A percentile compares a stretch with the other conserved stretches of the same genome.
Evolutionary conservation across 306 rosid species (phyloP).

Genomic region (Trifolium dubium): DNA sequence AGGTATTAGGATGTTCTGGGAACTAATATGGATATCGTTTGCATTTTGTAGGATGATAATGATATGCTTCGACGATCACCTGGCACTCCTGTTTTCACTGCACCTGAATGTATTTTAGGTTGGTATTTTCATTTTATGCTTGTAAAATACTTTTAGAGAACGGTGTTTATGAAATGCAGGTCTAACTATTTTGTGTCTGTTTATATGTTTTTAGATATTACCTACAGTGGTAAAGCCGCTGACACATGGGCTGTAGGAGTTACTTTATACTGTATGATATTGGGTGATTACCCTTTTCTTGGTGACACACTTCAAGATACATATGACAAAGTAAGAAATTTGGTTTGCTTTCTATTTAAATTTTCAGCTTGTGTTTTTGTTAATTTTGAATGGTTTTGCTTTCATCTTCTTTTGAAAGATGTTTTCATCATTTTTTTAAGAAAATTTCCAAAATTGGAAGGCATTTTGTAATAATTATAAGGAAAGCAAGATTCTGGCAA

Average conservation of each 20-base stretch:
- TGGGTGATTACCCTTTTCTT: constrained; percentile 91
- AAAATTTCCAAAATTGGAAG: neutral
- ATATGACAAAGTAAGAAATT: constrained; percentile 76
- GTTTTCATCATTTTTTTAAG: neutral
- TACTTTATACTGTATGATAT: constrained; percentile 88
- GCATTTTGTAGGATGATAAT: constrained; percentile 77
- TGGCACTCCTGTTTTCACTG: constrained; percentile 99
- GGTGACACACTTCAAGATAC: constrained; percentile 99
- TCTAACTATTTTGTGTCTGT: constrained; percentile 28
- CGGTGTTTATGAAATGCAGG: neutral
- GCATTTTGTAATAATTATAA: neutral
- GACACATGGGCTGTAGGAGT: constrained; percentile 99
- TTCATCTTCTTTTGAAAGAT: neutral
- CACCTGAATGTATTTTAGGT: constrained; percentile 98
- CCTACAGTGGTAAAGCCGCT: constrained; percentile 82
- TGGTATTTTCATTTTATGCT: constrained; percentile 27
- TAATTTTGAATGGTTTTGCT: constrained; percentile 6
- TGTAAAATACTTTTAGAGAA: constrained; percentile 22
- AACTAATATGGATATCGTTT: constrained; percentile 31
- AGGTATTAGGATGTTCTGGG: neutral
- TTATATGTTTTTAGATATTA: constrained; percentile 59
- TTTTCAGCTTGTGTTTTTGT: neutral
- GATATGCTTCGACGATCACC: constrained; percentile 98
- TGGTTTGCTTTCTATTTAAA: neutral
- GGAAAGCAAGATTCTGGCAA: neutral